Conservation (phyloP, 148 eudicot genomes). For the Cornus florida region DNA sequence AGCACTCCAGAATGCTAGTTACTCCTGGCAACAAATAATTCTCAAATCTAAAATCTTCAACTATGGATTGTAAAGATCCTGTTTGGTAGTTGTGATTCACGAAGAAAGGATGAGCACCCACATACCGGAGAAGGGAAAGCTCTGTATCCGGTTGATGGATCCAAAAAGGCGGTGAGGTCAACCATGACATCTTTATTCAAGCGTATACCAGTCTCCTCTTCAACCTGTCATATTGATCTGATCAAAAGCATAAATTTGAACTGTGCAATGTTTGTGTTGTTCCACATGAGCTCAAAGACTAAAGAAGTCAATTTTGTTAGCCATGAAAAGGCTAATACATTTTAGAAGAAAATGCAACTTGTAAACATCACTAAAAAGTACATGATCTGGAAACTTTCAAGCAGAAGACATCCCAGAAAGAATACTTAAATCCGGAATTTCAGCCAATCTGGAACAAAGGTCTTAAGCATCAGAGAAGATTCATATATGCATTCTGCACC, state of each 20-base stretch:
- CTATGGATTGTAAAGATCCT: not conserved
- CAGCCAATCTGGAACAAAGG: not conserved
- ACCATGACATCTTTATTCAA: slow-evolving; percentile 74
- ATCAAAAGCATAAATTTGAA: not conserved
- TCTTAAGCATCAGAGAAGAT: not conserved
- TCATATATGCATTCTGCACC: too few relatives aligned
- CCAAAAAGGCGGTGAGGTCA: slow-evolving; percentile 82
- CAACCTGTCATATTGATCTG: slow-evolving; percentile 56
- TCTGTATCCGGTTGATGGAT: slow-evolving; percentile 82
- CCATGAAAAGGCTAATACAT: not conserved
- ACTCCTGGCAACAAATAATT: slow-evolving; percentile 1
- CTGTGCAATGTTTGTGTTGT: not conserved
- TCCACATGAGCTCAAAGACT: not conserved
- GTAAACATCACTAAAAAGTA: not conserved
- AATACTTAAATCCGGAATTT: not conserved
- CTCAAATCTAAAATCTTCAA: not conserved
- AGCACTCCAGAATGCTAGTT: not conserved
- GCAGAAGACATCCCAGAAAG: not conserved
- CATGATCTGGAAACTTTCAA: not conserved
- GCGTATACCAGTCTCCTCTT: slow-evolving; percentile 84
- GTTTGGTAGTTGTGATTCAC: not conserved
- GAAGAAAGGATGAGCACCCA: slow-evolving; percentile 6
- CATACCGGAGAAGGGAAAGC: slow-evolving; percentile 90
- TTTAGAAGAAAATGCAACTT: not conserved
- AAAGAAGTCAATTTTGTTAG: not conserved